Percentiles rank a stretch among this genome's conserved stretches.
Evolutionary conservation across 306 rosid species (phyloP).

Genomic region (Chamaecrista fasciculata): DNA sequence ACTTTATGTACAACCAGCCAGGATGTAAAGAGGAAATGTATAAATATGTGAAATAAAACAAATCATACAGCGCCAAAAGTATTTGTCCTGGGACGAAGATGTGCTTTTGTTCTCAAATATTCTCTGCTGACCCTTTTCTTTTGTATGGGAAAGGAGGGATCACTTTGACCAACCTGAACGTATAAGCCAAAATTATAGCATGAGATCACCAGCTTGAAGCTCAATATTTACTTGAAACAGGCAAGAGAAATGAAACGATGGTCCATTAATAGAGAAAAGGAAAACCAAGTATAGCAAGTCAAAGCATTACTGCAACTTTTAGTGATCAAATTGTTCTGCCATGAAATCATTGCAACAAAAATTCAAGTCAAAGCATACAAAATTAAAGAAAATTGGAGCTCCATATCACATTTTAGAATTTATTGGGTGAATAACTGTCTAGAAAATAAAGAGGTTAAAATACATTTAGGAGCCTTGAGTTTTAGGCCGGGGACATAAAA

Average conservation of each 20-base stretch:
- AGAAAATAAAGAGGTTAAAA: too few relatives aligned
- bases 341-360: neutral
- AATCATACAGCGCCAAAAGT: constrained; percentile 92
- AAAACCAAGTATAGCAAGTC: constrained; percentile 8
- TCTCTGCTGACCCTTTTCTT: constrained; percentile 90
- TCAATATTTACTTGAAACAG: constrained; percentile 18
- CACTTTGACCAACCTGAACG: constrained; percentile 81
- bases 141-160: constrained; percentile 90
- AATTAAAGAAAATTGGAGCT: neutral
- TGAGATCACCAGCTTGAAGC: constrained; percentile 19
- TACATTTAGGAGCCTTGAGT: too few relatives aligned
- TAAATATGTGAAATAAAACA: constrained; percentile 25
- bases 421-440: too few relatives aligned
- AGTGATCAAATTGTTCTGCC: neutral
- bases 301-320: constrained; percentile 1
- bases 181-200: constrained; percentile 11
- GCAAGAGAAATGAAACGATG: constrained; percentile 1
- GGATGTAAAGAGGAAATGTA: constrained; percentile 12
- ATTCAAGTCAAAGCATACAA: neutral
- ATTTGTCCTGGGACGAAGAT: constrained; percentile 93
- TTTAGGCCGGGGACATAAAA: too few relatives aligned
- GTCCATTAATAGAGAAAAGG: constrained; percentile 1
- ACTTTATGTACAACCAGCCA: constrained; percentile 14
- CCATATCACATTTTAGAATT: too few relatives aligned
- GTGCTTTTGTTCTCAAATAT: constrained; percentile 93